A percentile compares a stretch with the other conserved stretches of the same genome.
These are phyloP conservation scores for Aegilops bicornis DNA, from an alignment of 176 grass and related monocot species.

Conservation along the genomic window DNA sequence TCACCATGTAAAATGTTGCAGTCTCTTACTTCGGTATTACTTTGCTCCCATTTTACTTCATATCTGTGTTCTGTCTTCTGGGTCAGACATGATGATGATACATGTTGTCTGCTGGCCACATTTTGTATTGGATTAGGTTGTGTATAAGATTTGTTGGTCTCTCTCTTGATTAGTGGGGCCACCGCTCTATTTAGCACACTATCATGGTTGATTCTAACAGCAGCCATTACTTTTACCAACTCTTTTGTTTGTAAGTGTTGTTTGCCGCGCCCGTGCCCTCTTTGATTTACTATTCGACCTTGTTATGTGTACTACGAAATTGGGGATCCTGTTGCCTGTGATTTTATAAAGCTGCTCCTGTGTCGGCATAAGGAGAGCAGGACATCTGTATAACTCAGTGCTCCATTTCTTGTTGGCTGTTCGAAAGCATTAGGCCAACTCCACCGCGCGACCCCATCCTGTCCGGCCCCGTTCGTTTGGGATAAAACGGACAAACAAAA, in stretches of 20 bases:
- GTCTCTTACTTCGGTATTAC: not conserved
- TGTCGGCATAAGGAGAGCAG: not conserved
- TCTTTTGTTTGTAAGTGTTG: slow-evolving; percentile 9
- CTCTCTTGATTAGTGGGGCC: slow-evolving; percentile 1
- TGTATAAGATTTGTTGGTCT: not conserved
- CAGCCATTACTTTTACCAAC: slow-evolving; percentile 18
- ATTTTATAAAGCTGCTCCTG: not conserved
- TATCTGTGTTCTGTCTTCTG: not conserved
- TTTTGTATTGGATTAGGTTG: not conserved
- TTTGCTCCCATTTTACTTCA: not conserved
- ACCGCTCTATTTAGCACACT: not conserved
- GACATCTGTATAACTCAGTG: not conserved
- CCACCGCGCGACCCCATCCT: too few relatives aligned
- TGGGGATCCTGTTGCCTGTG: not conserved
- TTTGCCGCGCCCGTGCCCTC: not conserved
- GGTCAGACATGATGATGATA: not conserved
- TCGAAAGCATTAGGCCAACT: not conserved
- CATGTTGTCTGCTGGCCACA: not conserved
- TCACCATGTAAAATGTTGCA: not conserved
- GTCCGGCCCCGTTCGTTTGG: too few relatives aligned
- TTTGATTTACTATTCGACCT: not conserved
- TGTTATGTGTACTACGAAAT: not conserved
- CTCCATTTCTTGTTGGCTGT: not conserved
- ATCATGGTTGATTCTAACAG: not conserved
- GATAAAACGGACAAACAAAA: too few relatives aligned